These are phyloP conservation scores for Aegilops tauschii DNA, from an alignment of 176 grass and related monocot species.

Conservation along the genomic window DNA sequence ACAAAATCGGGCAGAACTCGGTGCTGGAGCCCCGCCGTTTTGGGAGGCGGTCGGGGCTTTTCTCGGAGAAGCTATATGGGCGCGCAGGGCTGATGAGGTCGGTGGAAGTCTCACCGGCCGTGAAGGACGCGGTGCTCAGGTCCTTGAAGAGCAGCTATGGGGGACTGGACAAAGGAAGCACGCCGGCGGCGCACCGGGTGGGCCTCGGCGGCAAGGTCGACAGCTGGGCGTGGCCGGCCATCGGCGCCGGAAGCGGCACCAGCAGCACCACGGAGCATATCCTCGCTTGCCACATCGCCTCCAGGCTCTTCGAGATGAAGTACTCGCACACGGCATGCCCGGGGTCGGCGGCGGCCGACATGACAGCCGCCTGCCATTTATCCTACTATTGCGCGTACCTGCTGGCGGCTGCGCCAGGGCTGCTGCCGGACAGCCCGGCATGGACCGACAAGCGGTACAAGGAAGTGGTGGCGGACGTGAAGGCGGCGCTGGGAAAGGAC, in stretches of 20 bases:
- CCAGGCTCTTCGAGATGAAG: slow-evolving; percentile 38
- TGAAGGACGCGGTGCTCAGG: not conserved
- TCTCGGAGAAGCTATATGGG: not conserved
- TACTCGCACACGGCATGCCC: not conserved
- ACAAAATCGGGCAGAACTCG: slow-evolving; percentile 33
- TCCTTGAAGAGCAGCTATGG: not conserved
- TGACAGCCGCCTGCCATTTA: slow-evolving; percentile 4
- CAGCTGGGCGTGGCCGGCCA: not conserved
- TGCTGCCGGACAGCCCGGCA: slow-evolving; percentile 9
- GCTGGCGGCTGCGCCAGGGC: slow-evolving; percentile 22
- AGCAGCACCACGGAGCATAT: slow-evolving; percentile 9
- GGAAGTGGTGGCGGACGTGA: slow-evolving; percentile 7
- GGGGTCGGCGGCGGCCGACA: not conserved
- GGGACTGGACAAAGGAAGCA: not conserved
- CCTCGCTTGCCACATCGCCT: slow-evolving; percentile 29
- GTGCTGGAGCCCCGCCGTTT: slow-evolving; percentile 25
- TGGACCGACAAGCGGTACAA: slow-evolving; percentile 14
- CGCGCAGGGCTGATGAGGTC: slow-evolving; percentile 7
- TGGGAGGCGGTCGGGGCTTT: not conserved
- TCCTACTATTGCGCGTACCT: slow-evolving; percentile 39
- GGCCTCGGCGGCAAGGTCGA: not conserved
- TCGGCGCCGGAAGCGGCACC: not conserved
- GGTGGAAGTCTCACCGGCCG: not conserved
- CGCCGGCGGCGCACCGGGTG: not conserved
- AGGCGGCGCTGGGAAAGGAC: not conserved